A percentile compares a stretch with the other conserved stretches of the same genome.
These are phyloP conservation scores for Candida glucosophila DNA, from an alignment of 1,139 yeast genomes.

Conservation along the genomic window DNA sequence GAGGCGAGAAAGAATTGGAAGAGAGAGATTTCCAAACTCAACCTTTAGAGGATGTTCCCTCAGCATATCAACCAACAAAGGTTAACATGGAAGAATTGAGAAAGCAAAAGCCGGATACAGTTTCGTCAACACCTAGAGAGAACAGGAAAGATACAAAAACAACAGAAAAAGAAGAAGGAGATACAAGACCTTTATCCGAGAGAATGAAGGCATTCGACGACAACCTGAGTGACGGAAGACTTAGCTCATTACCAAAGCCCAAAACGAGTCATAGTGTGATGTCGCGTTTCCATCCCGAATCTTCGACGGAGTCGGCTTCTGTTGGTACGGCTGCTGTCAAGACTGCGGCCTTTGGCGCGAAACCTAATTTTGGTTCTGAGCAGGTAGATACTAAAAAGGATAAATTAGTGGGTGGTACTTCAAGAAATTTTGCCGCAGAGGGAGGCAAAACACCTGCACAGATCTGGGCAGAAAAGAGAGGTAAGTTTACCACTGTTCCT, in stretches of 20 bases:
- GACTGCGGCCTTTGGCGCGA: constrained; percentile 48
- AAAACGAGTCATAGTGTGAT: constrained; percentile 46
- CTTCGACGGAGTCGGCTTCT: too few relatives aligned
- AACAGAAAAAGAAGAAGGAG: constrained; percentile 13
- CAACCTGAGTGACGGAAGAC: constrained; percentile 37
- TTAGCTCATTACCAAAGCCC: constrained; percentile 60
- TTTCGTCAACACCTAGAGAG: constrained; percentile 26
- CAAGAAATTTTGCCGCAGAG: constrained; percentile 61
- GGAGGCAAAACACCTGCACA: constrained; percentile 93
- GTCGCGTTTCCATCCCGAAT: constrained; percentile 41
- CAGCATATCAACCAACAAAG: constrained; percentile 65
- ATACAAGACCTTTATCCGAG: constrained; percentile 31
- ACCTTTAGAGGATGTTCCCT: constrained; percentile 53
- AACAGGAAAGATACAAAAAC: constrained; percentile 12
- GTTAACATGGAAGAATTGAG: constrained; percentile 37
- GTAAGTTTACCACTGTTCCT: constrained; percentile 43
- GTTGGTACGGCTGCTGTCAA: constrained; percentile 6
- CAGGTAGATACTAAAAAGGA: constrained; percentile 24
- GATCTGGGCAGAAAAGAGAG: constrained; percentile 89
- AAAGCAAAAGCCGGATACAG: constrained; percentile 39
- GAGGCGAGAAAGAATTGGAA: constrained; percentile 51
- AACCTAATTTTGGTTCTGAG: constrained; percentile 32
- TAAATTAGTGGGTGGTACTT: constrained; percentile 53
- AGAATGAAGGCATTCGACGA: constrained; percentile 28
- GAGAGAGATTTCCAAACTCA: constrained; percentile 60